Conservation (phyloP, 2,329 filamentous ascomycete genomes). For the Aspergillus carbonarius region DNA sequence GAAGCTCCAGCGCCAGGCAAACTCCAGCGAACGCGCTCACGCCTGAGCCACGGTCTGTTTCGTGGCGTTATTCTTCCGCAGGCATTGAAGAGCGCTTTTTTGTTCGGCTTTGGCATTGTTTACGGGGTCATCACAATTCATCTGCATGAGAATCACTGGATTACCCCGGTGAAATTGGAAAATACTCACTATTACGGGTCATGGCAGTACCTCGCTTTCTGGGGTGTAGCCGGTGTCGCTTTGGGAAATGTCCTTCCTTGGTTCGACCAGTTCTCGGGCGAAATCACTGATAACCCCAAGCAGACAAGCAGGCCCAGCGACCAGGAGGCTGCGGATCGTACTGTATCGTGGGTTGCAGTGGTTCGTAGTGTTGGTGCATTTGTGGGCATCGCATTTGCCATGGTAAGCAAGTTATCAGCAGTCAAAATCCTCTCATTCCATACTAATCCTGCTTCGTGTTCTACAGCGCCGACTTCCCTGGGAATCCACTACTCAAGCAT, state of each 20-base stretch:
- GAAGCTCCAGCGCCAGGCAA: conserved; percentile 25
- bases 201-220: conserved; percentile 72
- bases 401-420: conserved; percentile 60
- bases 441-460: conserved; percentile 20
- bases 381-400: conserved; percentile 72
- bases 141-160: conserved; percentile 66
- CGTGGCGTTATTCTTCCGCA: conserved; percentile 54
- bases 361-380: conserved; percentile 70
- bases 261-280: conserved; percentile 75
- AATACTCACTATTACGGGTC: conserved; percentile 52
- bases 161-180: conserved; percentile 63
- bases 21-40: conserved; percentile 35
- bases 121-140: conserved; percentile 82
- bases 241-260: conserved; percentile 80
- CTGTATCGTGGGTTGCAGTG: conserved; percentile 66
- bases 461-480: conserved; percentile 80
- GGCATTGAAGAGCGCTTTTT: conserved; percentile 58
- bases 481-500: conserved; percentile 92
- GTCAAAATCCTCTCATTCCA: background rate
- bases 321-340: conserved; percentile 29
- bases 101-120: conserved; percentile 76
- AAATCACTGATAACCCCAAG: conserved; percentile 39
- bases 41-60: conserved; percentile 39
- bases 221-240: conserved; percentile 76
- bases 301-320: conserved; percentile 28